Conservation (phyloP, 2,329 filamentous ascomycete species). For the Aspergillus cejpii region DNA sequence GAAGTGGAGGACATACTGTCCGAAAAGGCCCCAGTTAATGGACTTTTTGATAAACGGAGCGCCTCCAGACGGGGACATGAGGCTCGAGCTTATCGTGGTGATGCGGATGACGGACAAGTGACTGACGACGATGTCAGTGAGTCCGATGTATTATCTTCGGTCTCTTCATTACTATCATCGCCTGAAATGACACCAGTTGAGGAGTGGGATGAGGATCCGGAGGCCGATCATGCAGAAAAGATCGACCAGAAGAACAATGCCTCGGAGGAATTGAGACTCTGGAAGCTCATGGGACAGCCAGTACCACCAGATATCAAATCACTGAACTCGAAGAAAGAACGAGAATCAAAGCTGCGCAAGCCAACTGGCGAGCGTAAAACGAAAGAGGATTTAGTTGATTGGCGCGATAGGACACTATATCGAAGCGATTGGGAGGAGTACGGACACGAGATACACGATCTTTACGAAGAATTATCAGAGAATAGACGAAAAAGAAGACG, state of each 20-base stretch:
- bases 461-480: slow-evolving; percentile 26
- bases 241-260: slow-evolving; percentile 43
- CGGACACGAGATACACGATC: slow-evolving; percentile 22
- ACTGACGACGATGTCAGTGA: slow-evolving; percentile 9
- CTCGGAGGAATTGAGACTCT: slow-evolving; percentile 43
- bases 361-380: slow-evolving; percentile 28
- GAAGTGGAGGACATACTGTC: slow-evolving; percentile 40
- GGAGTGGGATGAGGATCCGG: slow-evolving; percentile 23
- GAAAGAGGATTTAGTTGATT: slow-evolving; percentile 38
- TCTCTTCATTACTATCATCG: slow-evolving; percentile 3
- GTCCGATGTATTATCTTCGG: slow-evolving; percentile 2
- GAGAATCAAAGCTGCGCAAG: slow-evolving; percentile 10
- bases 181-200: neutral
- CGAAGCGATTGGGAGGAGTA: slow-evolving; percentile 48
- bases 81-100: neutral
- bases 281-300: slow-evolving; percentile 36
- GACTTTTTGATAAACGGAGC: slow-evolving; percentile 7
- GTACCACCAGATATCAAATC: slow-evolving; percentile 12
- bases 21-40: slow-evolving; percentile 6
- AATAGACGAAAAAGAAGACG: slow-evolving; percentile 30
- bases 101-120: slow-evolving; percentile 12
- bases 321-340: slow-evolving; percentile 16
- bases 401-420: slow-evolving; percentile 45
- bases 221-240: slow-evolving; percentile 43
- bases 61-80: neutral